Base-by-base conservation (phyloP, 768 basidiomycete species). In the Coprinopsis sp. region DNA sequence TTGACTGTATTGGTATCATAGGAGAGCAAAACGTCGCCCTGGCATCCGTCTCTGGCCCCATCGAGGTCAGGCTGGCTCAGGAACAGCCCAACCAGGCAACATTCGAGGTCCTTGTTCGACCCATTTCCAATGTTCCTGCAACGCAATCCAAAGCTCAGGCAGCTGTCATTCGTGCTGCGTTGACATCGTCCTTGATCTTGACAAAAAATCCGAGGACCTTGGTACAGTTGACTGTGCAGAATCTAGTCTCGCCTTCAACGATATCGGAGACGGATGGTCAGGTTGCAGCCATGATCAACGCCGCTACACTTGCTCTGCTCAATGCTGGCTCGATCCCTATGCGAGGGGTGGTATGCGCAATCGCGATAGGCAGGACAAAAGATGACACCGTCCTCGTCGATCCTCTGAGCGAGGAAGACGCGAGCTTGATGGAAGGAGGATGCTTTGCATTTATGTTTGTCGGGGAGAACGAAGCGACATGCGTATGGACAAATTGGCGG, bases 31-130 rank as follows among this genome's bases (percentile, higher is more conserved):
- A 65, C 18, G 52, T 55, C 61, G 84, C 81, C 3, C 62, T 90
- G 16, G 79, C 84, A 6, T 89, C 89, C 4, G 61, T 90, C 28
- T 87, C 87, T 12, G 90, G 91, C 0, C 91, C 91, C 16, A 82
- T 91, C 36, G 82, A 91, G 52, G 84, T 84, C 39, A 74, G 87
- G 14, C 68, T 81, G 6, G 76, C 79, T 3, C 63, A 75, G 6
- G 91, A 92, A 65, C 74, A 79, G 24, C 78, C 89, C 8, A 81
- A 81, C 10, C 78, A 80, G 46, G 81, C 87, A 0, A 81, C 86
- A 0, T 76, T 92, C 52, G 91, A 92, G 56, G 80, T 91, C 33
- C 64, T 69, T 37, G 71, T 89, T 7, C 76, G 88, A 2, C 88
- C 91, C 0, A 67, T 90, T 14, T 73, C 81, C 18, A 74, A 78